phyloP scores from a whole-genome alignment of 23 red algal species.

The Gracilaria vermiculophylla region DNA sequence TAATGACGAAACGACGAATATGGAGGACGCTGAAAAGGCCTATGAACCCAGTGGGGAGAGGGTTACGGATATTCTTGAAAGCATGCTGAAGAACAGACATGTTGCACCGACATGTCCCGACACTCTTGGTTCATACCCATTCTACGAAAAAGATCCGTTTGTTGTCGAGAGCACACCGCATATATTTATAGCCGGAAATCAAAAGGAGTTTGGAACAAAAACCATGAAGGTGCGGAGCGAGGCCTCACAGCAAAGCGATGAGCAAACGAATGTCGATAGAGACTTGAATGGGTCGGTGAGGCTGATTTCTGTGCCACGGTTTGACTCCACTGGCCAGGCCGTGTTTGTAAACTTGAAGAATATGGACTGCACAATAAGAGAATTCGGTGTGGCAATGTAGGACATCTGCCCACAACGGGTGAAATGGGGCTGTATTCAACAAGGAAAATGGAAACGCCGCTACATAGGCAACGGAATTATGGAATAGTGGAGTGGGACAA shows the following conservation, averaged over 20 bases:
- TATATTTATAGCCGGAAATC: constrained; percentile 60
- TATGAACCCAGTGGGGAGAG: constrained; percentile 31
- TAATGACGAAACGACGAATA: background rate
- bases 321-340: constrained; percentile 49
- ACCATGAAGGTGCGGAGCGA: background rate
- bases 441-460: no score
- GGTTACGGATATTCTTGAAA: constrained; percentile 47
- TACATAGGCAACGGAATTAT: no score
- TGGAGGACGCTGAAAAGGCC: background rate
- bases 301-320: constrained; percentile 42
- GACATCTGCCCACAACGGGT: background rate
- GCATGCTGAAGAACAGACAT: constrained; percentile 57
- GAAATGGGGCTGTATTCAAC: background rate
- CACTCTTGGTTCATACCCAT: constrained; percentile 65
- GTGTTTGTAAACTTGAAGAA: constrained; percentile 61
- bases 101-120: constrained; percentile 72
- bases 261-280: constrained; percentile 16
- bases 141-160: constrained; percentile 61
- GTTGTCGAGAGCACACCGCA: constrained; percentile 51
- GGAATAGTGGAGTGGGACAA: no score
- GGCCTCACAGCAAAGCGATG: background rate
- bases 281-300: background rate
- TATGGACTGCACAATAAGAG: constrained; percentile 38
- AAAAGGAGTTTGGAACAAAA: constrained; percentile 56
- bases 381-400: constrained; percentile 19